phyloP scores from a whole-genome alignment of 2,329 filamentous ascomycete genomes.

The Cyanodermella asteris region DNA sequence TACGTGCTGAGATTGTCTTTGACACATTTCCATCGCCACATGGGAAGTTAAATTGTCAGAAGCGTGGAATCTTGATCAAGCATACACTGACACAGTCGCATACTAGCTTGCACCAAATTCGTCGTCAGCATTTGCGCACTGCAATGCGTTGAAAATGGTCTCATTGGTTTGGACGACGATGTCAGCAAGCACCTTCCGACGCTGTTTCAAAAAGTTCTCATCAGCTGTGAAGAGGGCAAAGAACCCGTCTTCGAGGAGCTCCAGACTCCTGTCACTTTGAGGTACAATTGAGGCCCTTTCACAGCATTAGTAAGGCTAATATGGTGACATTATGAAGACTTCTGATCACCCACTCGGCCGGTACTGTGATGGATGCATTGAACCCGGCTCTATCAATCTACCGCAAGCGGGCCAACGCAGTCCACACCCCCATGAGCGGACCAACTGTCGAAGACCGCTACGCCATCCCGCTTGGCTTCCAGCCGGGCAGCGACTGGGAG shows the following conservation, averaged over 20 bases:
- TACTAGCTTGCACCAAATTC: constrained; percentile 3
- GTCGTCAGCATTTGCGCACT: constrained; percentile 3
- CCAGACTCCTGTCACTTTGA: constrained; percentile 1
- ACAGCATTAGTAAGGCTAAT: no score
- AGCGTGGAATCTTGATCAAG: constrained; percentile 6
- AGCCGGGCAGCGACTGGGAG: constrained; percentile 4
- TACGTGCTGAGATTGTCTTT: no score
- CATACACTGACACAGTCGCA: background rate
- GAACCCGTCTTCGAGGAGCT: constrained; percentile 1
- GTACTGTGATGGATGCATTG: constrained; percentile 3
- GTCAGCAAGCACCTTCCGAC: constrained; percentile 1
- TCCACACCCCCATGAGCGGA: background rate
- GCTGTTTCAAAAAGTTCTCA: constrained; percentile 1
- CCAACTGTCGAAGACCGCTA: background rate
- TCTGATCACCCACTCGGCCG: constrained; percentile 7
- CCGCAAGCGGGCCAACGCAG: constrained; percentile 1
- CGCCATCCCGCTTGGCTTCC: constrained; percentile 2
- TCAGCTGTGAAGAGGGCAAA: constrained; percentile 2
- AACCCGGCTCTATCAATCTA: constrained; percentile 2
- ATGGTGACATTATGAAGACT: no score
- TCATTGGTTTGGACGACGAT: constrained; percentile 1
- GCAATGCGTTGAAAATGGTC: constrained; percentile 3
- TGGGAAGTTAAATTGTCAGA: constrained; percentile 16
- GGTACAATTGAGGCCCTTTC: no score
- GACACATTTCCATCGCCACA: constrained; percentile 4